These are phyloP conservation scores for Scheffersomyces segobiensis DNA, from an alignment of 1,139 yeast species.

Conservation along the genomic window DNA sequence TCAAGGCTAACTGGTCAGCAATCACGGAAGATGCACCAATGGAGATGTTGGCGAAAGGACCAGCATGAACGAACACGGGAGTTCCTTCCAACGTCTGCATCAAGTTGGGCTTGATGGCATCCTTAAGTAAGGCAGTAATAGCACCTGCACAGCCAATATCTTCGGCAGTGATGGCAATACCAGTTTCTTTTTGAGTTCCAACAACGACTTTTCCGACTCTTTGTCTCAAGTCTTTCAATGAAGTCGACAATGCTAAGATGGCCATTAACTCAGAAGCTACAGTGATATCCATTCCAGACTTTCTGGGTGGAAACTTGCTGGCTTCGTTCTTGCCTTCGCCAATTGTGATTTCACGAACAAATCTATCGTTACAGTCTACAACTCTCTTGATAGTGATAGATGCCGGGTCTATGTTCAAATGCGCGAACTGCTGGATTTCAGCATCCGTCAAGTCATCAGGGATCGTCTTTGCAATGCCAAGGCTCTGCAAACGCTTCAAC, in stretches of 20 bases:
- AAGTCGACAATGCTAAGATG: slow-evolving; percentile 68
- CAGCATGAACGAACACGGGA: slow-evolving; percentile 83
- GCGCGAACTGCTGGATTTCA: slow-evolving; percentile 62
- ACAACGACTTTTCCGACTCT: slow-evolving; percentile 73
- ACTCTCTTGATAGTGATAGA: slow-evolving; percentile 76
- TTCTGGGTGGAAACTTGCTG: slow-evolving; percentile 63
- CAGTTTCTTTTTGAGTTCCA: slow-evolving; percentile 58
- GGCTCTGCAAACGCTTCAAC: slow-evolving; percentile 60
- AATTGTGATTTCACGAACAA: slow-evolving; percentile 70
- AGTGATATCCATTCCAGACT: slow-evolving; percentile 77
- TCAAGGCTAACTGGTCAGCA: slow-evolving; percentile 74
- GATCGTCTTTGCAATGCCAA: slow-evolving; percentile 64
- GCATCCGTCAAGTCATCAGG: slow-evolving; percentile 71
- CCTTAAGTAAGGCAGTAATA: slow-evolving; percentile 72
- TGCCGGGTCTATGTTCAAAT: slow-evolving; percentile 69
- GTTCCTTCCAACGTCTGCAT: slow-evolving; percentile 88
- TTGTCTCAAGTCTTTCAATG: slow-evolving; percentile 64
- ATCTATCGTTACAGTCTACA: slow-evolving; percentile 79
- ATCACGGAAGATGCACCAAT: slow-evolving; percentile 83
- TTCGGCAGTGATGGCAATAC: slow-evolving; percentile 72
- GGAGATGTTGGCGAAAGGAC: slow-evolving; percentile 84
- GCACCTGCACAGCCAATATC: slow-evolving; percentile 85
- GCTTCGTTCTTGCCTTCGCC: slow-evolving; percentile 78
- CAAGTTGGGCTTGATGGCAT: slow-evolving; percentile 79
- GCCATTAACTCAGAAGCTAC: slow-evolving; percentile 87